Conservation (phyloP, 768 basidiomycete species). For the Termitomyces heimii region DNA sequence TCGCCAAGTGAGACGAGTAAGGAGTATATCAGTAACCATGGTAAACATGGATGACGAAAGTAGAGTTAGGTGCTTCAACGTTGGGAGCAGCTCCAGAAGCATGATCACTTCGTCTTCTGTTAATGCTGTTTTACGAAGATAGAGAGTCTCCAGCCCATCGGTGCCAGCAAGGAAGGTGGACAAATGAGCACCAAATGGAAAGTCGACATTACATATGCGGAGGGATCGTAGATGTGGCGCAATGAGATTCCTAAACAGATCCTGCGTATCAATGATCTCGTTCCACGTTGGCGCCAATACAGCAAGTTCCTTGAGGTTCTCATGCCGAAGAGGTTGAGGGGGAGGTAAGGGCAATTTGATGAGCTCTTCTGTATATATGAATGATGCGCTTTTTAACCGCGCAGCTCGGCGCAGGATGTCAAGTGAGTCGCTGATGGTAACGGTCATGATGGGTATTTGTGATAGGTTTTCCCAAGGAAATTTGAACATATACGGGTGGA, state of each 20-base stretch:
- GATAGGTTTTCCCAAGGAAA: conserved; percentile 16
- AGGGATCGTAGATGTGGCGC: conserved; percentile 30
- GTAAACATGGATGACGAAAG: conserved; percentile 20
- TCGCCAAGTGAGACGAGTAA: conserved; percentile 30
- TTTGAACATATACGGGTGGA: conserved; percentile 16
- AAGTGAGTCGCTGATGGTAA: conserved; percentile 10
- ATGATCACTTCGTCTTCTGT: conserved; percentile 28
- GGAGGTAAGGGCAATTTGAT: background rate
- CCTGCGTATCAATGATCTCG: conserved; percentile 27
- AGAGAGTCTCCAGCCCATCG: conserved; percentile 26
- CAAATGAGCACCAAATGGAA: conserved; percentile 26
- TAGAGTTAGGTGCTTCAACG: conserved; percentile 28
- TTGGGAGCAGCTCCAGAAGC: conserved; percentile 25
- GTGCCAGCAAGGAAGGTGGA: conserved; percentile 27
- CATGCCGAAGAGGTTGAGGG: conserved; percentile 19
- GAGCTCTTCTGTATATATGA: conserved; percentile 12
- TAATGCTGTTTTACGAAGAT: conserved; percentile 31
- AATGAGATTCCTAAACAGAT: conserved; percentile 28
- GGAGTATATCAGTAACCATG: conserved; percentile 27
- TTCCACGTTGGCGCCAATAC: conserved; percentile 32
- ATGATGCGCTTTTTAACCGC: conserved; percentile 12
- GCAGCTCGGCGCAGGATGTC: conserved; percentile 15
- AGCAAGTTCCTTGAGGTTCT: conserved; percentile 26
- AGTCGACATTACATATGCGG: conserved; percentile 32
- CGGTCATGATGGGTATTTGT: conserved; percentile 13